Conservation (phyloP, 2,329 filamentous ascomycete genomes). For the Aspergillus udagawae region DNA sequence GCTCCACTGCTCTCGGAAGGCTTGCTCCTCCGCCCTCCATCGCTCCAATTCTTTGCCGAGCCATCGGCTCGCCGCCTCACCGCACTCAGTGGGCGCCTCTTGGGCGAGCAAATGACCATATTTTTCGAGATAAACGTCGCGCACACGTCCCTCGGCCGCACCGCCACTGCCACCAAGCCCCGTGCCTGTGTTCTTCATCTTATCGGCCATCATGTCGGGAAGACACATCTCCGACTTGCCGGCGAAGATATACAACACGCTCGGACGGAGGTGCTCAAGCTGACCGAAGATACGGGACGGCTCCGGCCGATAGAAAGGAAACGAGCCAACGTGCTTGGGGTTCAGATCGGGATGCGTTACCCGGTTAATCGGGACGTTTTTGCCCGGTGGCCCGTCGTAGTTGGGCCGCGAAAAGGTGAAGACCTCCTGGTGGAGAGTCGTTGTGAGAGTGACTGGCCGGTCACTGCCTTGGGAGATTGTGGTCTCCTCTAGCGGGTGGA, state of each 20-base stretch:
- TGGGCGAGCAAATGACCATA: conserved; percentile 80
- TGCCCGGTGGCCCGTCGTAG: conserved; percentile 56
- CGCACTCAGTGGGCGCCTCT: conserved; percentile 67
- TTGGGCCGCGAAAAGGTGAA: conserved; percentile 48
- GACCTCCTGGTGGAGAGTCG: conserved; percentile 84
- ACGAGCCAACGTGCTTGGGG: conserved; percentile 23
- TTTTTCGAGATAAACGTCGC: conserved; percentile 58
- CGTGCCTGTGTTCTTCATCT: conserved; percentile 38
- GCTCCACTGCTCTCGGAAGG: conserved; percentile 54
- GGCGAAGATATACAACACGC: conserved; percentile 44
- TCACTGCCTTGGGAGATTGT: conserved; percentile 9
- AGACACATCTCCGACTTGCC: conserved; percentile 40
- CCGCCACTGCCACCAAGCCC: conserved; percentile 41
- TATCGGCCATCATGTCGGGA: conserved; percentile 37
- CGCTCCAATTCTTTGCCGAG: conserved; percentile 53
- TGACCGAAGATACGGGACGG: conserved; percentile 34
- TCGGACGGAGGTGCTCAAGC: conserved; percentile 43
- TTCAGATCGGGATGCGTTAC: conserved; percentile 46
- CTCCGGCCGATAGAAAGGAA: conserved; percentile 45
- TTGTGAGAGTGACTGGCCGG: conserved; percentile 64
- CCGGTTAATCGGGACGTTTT: conserved; percentile 34
- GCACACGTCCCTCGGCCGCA: conserved; percentile 67
- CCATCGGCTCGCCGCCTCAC: conserved; percentile 56
- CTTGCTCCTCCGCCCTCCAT: conserved; percentile 56
- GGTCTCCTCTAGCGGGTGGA: conserved; percentile 27